Evolutionary conservation across 352 stramenopile species (phyloP), one percentile per base, ranked within the genome.

Genomic region (Globisporangium sylvaticum): DNA sequence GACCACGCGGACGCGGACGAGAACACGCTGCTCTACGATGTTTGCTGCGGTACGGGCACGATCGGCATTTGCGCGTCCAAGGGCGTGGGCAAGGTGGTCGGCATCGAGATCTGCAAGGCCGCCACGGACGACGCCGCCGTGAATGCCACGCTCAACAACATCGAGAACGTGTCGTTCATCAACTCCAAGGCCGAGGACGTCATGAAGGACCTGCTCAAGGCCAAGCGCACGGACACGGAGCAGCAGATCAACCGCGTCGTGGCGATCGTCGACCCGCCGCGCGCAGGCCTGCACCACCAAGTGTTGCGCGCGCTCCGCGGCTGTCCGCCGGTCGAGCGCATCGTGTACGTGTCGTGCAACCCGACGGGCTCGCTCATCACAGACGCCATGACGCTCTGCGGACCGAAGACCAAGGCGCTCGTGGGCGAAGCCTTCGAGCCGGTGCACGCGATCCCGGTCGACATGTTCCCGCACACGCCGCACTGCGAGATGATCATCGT

Each of bases 301-400:
- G 94, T 97, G 58, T 70, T 98, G 8, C 83, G 89, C 27, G 87
- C 93, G 31, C 73, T 98, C 24, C 90, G 92, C 56, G 77, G 77
- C 27, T 98, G 83, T 53, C 79, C 77, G 1, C 82, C 82, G 0
- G 89, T 98, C 32, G 83, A 95, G 66, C 81, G 90, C 59, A 90
- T 98, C 64, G 87, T 99, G 24, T 99, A 99, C 74, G 97, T 99
- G 57, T 98, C 92, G 39, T 99, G 97, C 83, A 99, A 99, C 81
- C 97, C 97, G 20, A 98, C 94, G 2, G 95, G 92, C 44, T 98
- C 92, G 57, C 85, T 99, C 59, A 83, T 98, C 9, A 79, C 94
- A 66, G 86, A 95, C 63, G 86, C 85, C 4, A 75, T 89, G 66
- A 92, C 75, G 56, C 85, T 99, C 15, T 99, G 97, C 72, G 79